Conservation (phyloP, 1,284 basidiomycete genomes). For the Ceratobasidium sp. region DNA sequence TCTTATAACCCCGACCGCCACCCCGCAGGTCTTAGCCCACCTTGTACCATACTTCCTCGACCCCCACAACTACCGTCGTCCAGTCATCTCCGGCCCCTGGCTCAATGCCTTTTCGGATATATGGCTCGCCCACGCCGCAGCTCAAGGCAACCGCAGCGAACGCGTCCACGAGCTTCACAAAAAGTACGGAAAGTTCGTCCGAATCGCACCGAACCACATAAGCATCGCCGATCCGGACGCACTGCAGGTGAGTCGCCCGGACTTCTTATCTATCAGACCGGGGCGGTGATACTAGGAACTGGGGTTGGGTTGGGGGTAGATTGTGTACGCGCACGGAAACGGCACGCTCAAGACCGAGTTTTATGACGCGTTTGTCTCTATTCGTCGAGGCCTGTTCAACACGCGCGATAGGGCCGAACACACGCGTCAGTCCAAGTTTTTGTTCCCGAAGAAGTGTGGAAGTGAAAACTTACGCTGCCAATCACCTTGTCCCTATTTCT, state of each 20-base stretch:
- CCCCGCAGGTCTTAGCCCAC: constrained; percentile 56
- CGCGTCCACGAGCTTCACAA: constrained; percentile 81
- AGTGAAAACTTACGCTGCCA: not conserved
- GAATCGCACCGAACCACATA: constrained; percentile 88
- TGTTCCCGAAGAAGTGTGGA: not conserved
- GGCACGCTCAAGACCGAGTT: constrained; percentile 83
- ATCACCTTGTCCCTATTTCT: not conserved
- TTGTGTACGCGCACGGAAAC: constrained; percentile 75
- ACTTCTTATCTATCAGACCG: constrained; percentile 46
- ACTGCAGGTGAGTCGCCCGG: constrained; percentile 67
- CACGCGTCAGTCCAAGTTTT: constrained; percentile 56
- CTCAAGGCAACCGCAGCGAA: constrained; percentile 80
- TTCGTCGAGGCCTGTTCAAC: constrained; percentile 76
- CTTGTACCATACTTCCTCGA: constrained; percentile 73
- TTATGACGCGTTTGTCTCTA: constrained; percentile 76
- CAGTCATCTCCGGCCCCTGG: constrained; percentile 77
- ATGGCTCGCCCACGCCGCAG: constrained; percentile 79
- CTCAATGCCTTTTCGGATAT: constrained; percentile 80
- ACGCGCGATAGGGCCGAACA: constrained; percentile 86
- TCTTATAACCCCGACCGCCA: not conserved
- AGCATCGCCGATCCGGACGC: constrained; percentile 86
- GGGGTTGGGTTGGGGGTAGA: not conserved
- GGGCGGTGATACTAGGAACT: not conserved
- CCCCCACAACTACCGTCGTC: constrained; percentile 66
- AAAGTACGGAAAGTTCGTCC: constrained; percentile 78